Conservation (phyloP, 768 basidiomycete genomes). For the Lactarius sanguifluus region DNA sequence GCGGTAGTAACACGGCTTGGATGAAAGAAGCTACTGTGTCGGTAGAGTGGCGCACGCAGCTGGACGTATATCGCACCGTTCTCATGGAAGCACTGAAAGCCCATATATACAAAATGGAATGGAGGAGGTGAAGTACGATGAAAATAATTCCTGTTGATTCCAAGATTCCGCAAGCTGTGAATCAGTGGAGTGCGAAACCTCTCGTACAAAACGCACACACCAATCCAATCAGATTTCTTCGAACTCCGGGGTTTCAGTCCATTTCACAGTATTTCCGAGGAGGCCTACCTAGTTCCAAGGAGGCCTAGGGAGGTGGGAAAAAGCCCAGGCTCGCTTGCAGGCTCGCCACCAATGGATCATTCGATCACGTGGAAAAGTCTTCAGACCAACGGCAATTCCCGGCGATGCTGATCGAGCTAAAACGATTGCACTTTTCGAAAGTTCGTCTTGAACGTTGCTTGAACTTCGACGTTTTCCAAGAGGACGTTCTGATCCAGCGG, state of each 20-base stretch:
- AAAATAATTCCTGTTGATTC: no score
- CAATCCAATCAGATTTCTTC: not conserved
- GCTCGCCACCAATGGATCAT: not conserved
- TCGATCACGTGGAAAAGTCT: not conserved
- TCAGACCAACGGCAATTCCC: not conserved
- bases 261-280: not conserved
- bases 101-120: not conserved
- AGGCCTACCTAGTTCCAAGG: no score
- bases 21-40: not conserved
- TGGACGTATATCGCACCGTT: not conserved
- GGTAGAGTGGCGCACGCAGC: not conserved
- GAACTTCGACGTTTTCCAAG: not conserved
- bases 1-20: not conserved
- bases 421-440: not conserved
- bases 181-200: not conserved
- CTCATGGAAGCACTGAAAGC: not conserved
- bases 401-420: not conserved
- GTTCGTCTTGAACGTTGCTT: not conserved
- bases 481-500: not conserved
- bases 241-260: not conserved
- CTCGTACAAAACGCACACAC: not conserved
- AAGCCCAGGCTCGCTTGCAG: no score
- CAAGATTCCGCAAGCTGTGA: not conserved
- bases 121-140: not conserved
- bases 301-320: not conserved